Conservation (phyloP, 495 filamentous ascomycete genomes). For the Elaphomyces granulatus region DNA sequence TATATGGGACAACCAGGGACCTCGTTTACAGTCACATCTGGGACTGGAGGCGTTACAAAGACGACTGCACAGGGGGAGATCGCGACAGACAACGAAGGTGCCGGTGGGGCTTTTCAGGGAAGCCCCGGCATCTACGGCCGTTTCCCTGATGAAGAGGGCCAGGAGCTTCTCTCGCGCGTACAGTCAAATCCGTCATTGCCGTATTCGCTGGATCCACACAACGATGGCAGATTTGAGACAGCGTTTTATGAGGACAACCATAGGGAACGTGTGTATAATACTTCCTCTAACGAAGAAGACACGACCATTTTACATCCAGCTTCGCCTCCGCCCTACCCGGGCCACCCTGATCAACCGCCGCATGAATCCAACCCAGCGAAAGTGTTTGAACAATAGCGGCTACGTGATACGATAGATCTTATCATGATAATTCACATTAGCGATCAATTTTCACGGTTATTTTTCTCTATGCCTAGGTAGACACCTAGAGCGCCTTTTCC, state of each 20-base stretch:
- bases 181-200: constrained; percentile 24
- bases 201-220: constrained; percentile 2
- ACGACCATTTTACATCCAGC: not conserved
- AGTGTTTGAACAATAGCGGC: no score
- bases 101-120: constrained; percentile 12
- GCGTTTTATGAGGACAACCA: constrained; percentile 13
- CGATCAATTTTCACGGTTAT: no score
- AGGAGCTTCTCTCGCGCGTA: constrained; percentile 26
- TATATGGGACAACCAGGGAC: constrained; percentile 24
- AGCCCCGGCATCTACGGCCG: constrained; percentile 11
- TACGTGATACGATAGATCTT: no score
- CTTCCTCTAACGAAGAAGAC: not conserved
- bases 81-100: constrained; percentile 23
- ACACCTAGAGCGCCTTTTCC: no score
- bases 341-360: not conserved
- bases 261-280: not conserved
- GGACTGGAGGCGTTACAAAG: constrained; percentile 7
- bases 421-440: no score
- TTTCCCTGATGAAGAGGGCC: constrained; percentile 25
- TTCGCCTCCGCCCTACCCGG: not conserved
- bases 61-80: constrained; percentile 3
- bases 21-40: constrained; percentile 20
- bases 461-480: no score
- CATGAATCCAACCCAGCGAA: no score
- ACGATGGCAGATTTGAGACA: constrained; percentile 5